These are phyloP conservation scores for Fusarium nygamai DNA, from an alignment of 2,329 filamentous ascomycete genomes.

Conservation along the genomic window DNA sequence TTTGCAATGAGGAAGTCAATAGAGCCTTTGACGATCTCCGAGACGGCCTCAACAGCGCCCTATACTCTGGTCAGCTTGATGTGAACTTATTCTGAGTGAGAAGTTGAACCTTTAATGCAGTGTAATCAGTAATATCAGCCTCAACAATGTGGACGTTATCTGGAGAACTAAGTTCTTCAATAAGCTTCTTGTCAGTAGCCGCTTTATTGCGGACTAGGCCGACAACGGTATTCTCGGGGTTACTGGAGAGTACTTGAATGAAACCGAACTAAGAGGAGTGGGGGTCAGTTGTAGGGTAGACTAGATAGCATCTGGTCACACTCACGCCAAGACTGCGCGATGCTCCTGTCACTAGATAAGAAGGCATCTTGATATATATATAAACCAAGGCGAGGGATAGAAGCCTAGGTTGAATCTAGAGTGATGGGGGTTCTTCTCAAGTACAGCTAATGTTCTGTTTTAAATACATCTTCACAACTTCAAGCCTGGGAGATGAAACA, in stretches of 20 bases:
- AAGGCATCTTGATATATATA: background rate
- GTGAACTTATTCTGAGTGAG: rapidly evolving
- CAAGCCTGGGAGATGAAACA: too few species aligned
- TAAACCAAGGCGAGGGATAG: too few species aligned
- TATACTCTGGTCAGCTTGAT: rapidly evolving
- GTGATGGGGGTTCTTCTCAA: too few species aligned
- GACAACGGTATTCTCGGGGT: background rate
- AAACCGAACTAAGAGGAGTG: background rate
- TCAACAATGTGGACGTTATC: background rate
- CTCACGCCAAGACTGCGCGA: background rate
- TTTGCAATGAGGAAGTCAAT: background rate
- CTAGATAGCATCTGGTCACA: rapidly evolving
- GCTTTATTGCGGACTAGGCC: background rate
- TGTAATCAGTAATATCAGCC: background rate
- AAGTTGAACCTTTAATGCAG: background rate
- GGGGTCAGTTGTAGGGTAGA: background rate
- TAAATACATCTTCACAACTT: too few species aligned
- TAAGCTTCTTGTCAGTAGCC: background rate
- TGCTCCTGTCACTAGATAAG: background rate
- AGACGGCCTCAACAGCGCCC: background rate
- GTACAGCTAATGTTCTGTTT: too few species aligned
- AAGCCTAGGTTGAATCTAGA: too few species aligned
- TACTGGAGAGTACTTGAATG: background rate
- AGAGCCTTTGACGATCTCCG: background rate
- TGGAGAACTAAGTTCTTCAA: background rate